Percentiles rank a stretch among this genome's conserved stretches.
Evolutionary conservation across 768 basidiomycete genomes (phyloP).

Genomic region (Agaricus bisporus): DNA sequence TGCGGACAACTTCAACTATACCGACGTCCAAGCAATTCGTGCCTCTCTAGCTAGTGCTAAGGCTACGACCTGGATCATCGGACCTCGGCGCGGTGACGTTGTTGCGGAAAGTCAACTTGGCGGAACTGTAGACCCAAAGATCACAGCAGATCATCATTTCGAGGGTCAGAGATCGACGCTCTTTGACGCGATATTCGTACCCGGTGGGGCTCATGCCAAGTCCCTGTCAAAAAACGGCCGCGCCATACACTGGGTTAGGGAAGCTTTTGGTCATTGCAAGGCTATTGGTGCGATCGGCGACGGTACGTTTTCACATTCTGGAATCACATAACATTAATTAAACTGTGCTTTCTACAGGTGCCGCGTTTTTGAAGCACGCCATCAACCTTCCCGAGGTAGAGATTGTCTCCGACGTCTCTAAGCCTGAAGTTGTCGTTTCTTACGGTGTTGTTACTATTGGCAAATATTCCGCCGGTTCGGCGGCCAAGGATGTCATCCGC

Average conservation of each 20-base stretch:
- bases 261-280: constrained; percentile 86
- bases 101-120: constrained; percentile 22
- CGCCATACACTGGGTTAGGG: constrained; percentile 74
- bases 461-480: constrained; percentile 36
- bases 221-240: constrained; percentile 58
- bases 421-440: constrained; percentile 42
- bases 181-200: constrained; percentile 79
- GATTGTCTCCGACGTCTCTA: constrained; percentile 26
- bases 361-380: constrained; percentile 39
- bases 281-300: constrained; percentile 72
- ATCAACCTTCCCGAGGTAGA: constrained; percentile 41
- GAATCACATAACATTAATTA: neutral
- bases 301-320: constrained; percentile 27
- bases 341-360: constrained; percentile 26
- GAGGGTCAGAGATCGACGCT: constrained; percentile 77
- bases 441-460: constrained; percentile 62
- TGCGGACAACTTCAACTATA: constrained; percentile 65
- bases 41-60: constrained; percentile 43
- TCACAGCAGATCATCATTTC: constrained; percentile 62
- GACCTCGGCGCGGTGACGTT: constrained; percentile 56
- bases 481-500: constrained; percentile 33
- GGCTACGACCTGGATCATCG: constrained; percentile 61
- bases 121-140: constrained; percentile 21
- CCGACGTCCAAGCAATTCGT: constrained; percentile 54
- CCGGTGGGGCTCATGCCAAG: constrained; percentile 58